phyloP scores from a whole-genome alignment of 225 moss, liverwort and hornwort species.

The Bryoerythrophyllum caledonicum region DNA sequence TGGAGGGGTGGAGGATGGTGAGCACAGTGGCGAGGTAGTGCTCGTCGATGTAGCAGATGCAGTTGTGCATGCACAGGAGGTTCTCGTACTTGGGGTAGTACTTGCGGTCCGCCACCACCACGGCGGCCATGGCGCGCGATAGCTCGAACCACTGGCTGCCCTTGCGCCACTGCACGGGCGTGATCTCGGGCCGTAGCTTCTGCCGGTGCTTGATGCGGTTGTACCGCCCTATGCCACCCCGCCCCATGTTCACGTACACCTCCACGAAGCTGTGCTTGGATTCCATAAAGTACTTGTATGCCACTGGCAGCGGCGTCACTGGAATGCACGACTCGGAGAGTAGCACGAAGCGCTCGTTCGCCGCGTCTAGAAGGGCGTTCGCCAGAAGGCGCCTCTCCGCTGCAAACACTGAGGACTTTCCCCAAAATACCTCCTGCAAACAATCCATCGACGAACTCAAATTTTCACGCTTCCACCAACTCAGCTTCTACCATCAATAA shows the following conservation, averaged over 20 bases:
- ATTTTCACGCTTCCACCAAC: too few relatives aligned
- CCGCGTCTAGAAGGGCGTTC: slow-evolving; percentile 46
- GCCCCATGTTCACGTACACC: neutral
- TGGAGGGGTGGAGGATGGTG: slow-evolving; percentile 39
- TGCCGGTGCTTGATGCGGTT: slow-evolving; percentile 28
- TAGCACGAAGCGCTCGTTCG: slow-evolving; percentile 45
- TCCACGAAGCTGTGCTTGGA: slow-evolving; percentile 52
- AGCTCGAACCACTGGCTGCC: slow-evolving; percentile 64
- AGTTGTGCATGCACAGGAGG: slow-evolving; percentile 20
- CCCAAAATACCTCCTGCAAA: slow-evolving; percentile 47
- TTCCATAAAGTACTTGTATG: slow-evolving; percentile 42
- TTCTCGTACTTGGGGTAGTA: slow-evolving; percentile 45
- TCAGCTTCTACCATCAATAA: neutral
- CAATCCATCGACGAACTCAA: too few relatives aligned
- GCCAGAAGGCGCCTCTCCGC: slow-evolving; percentile 52
- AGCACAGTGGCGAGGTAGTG: slow-evolving; percentile 53
- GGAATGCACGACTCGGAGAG: slow-evolving; percentile 61
- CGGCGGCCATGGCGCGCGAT: slow-evolving; percentile 32
- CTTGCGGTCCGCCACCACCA: slow-evolving; percentile 38
- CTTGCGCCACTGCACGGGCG: slow-evolving; percentile 41
- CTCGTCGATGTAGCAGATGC: slow-evolving; percentile 45
- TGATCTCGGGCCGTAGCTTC: slow-evolving; percentile 47
- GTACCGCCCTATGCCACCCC: slow-evolving; percentile 43
- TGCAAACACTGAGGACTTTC: slow-evolving; percentile 23
- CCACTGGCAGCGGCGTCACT: slow-evolving; percentile 34